Conservation (phyloP, 116 monocot species). For the Papilionanthe hybrid region DNA sequence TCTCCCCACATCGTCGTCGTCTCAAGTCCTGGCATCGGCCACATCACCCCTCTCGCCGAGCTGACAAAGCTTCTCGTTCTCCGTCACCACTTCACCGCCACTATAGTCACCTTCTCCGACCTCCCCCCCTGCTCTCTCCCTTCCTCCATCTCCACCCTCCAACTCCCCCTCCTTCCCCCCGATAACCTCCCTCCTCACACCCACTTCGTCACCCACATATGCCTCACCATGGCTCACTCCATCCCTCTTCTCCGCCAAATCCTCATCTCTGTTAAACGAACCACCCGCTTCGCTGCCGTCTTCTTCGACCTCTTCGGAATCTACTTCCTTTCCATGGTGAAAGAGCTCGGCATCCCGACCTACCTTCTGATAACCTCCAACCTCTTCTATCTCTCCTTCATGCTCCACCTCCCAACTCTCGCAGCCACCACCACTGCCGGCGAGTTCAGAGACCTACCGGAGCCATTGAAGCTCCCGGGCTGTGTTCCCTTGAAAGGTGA, state of each 20-base stretch:
- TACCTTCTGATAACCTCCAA: constrained; percentile 17
- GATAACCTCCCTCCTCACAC: constrained; percentile 22
- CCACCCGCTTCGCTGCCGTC: constrained; percentile 23
- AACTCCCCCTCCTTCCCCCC: constrained; percentile 3
- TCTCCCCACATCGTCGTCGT: constrained; percentile 14
- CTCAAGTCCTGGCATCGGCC: constrained; percentile 38
- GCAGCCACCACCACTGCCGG: constrained; percentile 13
- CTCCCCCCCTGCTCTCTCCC: constrained; percentile 3
- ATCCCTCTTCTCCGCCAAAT: constrained; percentile 16
- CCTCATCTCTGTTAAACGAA: constrained; percentile 12
- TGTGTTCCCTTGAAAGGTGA: constrained; percentile 23
- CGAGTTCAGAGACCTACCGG: constrained; percentile 1
- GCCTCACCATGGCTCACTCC: constrained; percentile 12
- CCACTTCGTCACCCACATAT: constrained; percentile 11
- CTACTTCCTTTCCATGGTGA: constrained; percentile 14
- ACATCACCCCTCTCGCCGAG: constrained; percentile 27
- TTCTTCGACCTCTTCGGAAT: constrained; percentile 25
- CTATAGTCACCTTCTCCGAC: constrained; percentile 31
- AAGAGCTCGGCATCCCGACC: constrained; percentile 16
- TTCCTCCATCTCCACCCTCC: background rate
- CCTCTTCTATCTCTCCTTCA: constrained; percentile 11
- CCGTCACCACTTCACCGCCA: constrained; percentile 28
- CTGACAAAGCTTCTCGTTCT: constrained; percentile 25
- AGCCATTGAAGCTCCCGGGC: constrained; percentile 29
- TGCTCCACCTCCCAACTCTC: constrained; percentile 19